Conservation (phyloP, 2,329 filamentous ascomycete genomes). For the Knoxdaviesia capensis region DNA sequence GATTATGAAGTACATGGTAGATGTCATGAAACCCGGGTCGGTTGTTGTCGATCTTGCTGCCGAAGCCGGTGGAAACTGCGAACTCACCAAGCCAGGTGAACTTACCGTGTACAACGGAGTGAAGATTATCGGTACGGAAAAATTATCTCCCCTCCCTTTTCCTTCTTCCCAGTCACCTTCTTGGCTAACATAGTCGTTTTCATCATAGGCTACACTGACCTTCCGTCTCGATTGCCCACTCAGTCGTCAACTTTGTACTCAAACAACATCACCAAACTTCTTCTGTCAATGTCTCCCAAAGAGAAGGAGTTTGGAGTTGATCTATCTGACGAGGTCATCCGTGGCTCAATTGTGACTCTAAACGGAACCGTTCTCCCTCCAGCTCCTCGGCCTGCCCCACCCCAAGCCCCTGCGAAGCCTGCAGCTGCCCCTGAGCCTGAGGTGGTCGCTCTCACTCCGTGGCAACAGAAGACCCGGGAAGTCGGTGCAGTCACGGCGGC, state of each 20-base stretch:
- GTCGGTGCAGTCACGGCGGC: constrained; percentile 56
- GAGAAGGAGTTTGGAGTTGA: constrained; percentile 67
- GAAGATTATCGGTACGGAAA: constrained; percentile 52
- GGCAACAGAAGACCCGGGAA: constrained; percentile 60
- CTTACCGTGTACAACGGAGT: constrained; percentile 54
- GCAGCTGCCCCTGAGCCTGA: constrained; percentile 29
- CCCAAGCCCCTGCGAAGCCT: constrained; percentile 25
- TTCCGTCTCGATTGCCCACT: constrained; percentile 69
- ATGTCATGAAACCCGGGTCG: constrained; percentile 76
- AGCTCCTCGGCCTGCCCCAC: constrained; percentile 45
- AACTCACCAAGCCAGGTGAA: constrained; percentile 57
- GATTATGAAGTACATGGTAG: constrained; percentile 61
- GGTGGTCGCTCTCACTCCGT: constrained; percentile 53
- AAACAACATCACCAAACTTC: constrained; percentile 81
- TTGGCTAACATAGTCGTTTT: not conserved
- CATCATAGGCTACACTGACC: constrained; percentile 53
- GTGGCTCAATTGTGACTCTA: constrained; percentile 65
- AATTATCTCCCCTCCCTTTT: no score
- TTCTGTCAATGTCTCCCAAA: constrained; percentile 62
- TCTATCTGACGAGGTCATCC: constrained; percentile 65
- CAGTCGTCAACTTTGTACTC: constrained; percentile 82
- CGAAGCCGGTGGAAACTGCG: constrained; percentile 76
- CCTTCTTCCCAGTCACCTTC: not conserved
- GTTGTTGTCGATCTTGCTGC: constrained; percentile 77
- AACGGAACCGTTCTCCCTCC: constrained; percentile 59